A percentile compares a stretch with the other conserved stretches of the same genome.
Evolutionary conservation across 768 basidiomycete species (phyloP).

Genomic region (Tulasnella sp.): DNA sequence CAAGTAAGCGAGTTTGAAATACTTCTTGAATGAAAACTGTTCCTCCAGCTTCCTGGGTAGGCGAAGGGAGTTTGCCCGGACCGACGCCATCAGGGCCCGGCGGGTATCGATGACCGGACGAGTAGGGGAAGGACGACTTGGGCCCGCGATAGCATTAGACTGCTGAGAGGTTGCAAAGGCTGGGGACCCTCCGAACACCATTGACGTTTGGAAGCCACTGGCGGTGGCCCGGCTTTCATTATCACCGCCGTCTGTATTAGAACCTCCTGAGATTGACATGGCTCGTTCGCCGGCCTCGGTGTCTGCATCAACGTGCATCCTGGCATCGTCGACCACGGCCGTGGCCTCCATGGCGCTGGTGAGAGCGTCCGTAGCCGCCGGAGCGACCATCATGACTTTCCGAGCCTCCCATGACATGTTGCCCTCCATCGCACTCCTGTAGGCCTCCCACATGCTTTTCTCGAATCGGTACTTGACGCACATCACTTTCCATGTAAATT

Average conservation of each 20-base stretch:
- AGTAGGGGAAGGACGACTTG: neutral
- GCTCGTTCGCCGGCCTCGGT: slow-evolving; percentile 6
- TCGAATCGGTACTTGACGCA: slow-evolving; percentile 55
- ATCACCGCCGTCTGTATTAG: slow-evolving; percentile 10
- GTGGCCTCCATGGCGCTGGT: slow-evolving; percentile 17
- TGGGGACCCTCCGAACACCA: neutral
- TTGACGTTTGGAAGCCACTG: slow-evolving; percentile 2
- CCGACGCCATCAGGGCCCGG: slow-evolving; percentile 22
- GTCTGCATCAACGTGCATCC: slow-evolving; percentile 4
- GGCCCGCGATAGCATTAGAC: neutral
- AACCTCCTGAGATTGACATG: neutral
- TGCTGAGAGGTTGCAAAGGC: neutral
- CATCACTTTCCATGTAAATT: slow-evolving; percentile 76
- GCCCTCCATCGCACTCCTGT: slow-evolving; percentile 28
- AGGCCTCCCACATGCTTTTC: slow-evolving; percentile 25
- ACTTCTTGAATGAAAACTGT: slow-evolving; percentile 57
- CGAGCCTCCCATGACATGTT: slow-evolving; percentile 27
- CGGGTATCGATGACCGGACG: slow-evolving; percentile 5
- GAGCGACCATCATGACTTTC: slow-evolving; percentile 18
- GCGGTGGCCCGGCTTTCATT: slow-evolving; percentile 14
- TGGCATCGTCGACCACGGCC: slow-evolving; percentile 15
- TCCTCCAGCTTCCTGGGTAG: slow-evolving; percentile 23
- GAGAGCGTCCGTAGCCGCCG: slow-evolving; percentile 19
- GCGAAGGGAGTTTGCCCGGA: slow-evolving; percentile 19
- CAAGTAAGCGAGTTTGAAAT: slow-evolving; percentile 70